Evolutionary conservation across 306 rosid species (phyloP).

Genomic region (Pachyrhizus erosus): DNA sequence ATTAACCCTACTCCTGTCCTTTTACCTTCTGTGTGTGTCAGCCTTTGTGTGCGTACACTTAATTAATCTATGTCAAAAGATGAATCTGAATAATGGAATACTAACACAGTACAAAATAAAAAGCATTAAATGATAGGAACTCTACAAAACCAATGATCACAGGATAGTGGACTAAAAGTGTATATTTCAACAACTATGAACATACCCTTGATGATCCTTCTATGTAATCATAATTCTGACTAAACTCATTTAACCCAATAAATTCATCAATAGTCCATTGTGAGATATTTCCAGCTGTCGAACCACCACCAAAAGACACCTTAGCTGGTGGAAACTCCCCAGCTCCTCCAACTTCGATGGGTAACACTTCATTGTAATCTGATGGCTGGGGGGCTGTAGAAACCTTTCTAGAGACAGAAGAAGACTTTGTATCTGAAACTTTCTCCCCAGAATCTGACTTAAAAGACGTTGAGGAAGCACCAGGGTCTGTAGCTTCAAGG

Average conservation of each 20-base stretch:
- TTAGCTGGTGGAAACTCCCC: slow-evolving; percentile 53
- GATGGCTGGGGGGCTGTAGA: slow-evolving; percentile 48
- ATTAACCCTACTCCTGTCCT: background rate
- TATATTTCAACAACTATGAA: slow-evolving; percentile 33
- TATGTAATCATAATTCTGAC: slow-evolving; percentile 64
- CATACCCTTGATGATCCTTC: slow-evolving; percentile 88
- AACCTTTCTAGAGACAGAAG: slow-evolving; percentile 47
- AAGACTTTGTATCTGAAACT: slow-evolving; percentile 49
- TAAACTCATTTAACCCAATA: slow-evolving; percentile 66
- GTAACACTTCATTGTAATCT: slow-evolving; percentile 50
- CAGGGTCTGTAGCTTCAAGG: slow-evolving; percentile 59
- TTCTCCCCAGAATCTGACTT: slow-evolving; percentile 59
- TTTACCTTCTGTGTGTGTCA: background rate
- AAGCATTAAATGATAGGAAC: slow-evolving; percentile 16
- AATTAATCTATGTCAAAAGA: slow-evolving; percentile 2
- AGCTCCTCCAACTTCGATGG: slow-evolving; percentile 52
- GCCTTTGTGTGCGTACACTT: background rate
- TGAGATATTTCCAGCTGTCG: slow-evolving; percentile 62
- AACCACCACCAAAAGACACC: slow-evolving; percentile 67
- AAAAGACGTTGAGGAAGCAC: slow-evolving; percentile 53
- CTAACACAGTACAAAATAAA: background rate
- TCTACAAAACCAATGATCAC: slow-evolving; percentile 12
- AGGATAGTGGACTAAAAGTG: background rate
- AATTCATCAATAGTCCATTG: slow-evolving; percentile 82
- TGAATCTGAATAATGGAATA: background rate